Evolutionary conservation across 345 rosid genomes (phyloP), one percentile per base, ranked within the genome.

Genomic region (Eucalyptus lansdowneana): DNA sequence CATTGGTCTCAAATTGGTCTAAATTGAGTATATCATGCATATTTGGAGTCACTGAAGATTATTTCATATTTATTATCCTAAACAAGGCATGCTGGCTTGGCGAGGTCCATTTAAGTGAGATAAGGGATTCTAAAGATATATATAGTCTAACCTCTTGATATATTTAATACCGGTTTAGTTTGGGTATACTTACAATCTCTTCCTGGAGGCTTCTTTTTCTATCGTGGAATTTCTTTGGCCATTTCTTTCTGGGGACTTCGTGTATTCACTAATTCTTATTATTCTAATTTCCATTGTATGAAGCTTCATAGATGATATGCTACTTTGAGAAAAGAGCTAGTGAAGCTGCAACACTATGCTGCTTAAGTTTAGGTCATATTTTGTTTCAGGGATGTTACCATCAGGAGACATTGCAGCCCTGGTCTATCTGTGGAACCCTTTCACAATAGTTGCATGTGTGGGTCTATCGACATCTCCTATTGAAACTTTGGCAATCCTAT

Each of bases 341-440:
- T 49, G 54, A 50, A 53, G 44, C 16, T 53, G 25, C 27, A 42
- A 50, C 17, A 12, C 14, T 6, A 25, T 53, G 56, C 67, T 53
- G 88, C 67, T 69, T 34, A 44, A 62, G 53, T 56, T 50, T 50
- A 54, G 50, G 47, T 44, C 50, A 5, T 44, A 10, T 56, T n/a
- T 90, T 86, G 87, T 88, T 90, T 69, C 93, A 98, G 99, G 92
- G 89, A 86, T 88, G 81, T 53, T 95, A 85, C 93, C 93, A 87
- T 94, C 95, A 24, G 98, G 98, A 91, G 96, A 98, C 92, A 91
- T 97, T 92, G 97, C 98, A 89, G 97, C 98, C 86, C 94, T 96
- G 88, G 94, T 96, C 37, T 97, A 98, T 92, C 83, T 98, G 69
- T 96, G 98, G 97, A 97, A 96, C 94, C 99, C 99, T 90, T 98